These are phyloP conservation scores for Diaporthe ilicicola DNA, from an alignment of 2,329 filamentous ascomycete genomes.

Conservation along the genomic window DNA sequence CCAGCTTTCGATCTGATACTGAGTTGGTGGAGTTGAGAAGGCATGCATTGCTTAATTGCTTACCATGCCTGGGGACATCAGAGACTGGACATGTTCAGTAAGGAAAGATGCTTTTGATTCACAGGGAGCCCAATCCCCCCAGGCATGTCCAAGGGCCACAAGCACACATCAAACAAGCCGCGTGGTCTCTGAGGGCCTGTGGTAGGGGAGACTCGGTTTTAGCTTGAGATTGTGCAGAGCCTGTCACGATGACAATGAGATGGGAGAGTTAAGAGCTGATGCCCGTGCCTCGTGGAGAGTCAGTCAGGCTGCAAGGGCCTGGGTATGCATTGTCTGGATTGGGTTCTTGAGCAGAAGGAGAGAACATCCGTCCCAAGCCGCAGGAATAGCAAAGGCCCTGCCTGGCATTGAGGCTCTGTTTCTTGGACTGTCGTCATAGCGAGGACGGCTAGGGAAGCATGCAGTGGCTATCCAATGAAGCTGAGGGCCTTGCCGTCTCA, in stretches of 20 bases:
- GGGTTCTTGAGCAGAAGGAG: not conserved
- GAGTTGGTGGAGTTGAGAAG: not conserved
- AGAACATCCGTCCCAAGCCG: not conserved
- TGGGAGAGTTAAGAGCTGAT: no score
- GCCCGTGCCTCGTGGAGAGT: not conserved
- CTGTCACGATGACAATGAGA: not conserved
- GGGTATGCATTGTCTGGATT: not conserved
- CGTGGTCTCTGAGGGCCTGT: not conserved
- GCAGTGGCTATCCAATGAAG: not conserved
- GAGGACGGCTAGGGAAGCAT: not conserved
- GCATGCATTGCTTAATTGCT: constrained; percentile 1
- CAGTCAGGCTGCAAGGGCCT: not conserved
- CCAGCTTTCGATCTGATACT: constrained; percentile 22
- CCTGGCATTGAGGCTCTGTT: not conserved
- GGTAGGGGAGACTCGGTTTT: no score
- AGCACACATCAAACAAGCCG: not conserved
- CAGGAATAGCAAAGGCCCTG: not conserved
- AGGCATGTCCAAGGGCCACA: not conserved
- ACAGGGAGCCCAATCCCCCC: not conserved
- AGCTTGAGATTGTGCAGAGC: not conserved
- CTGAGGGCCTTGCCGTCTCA: not conserved
- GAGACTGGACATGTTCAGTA: not conserved
- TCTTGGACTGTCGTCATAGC: constrained; percentile 12
- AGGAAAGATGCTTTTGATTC: not conserved
- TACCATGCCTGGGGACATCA: not conserved